Percentiles rank a stretch among this genome's conserved stretches.
These are phyloP conservation scores for Citrullus mucosospermus DNA, from an alignment of 306 rosid species.

Conservation along the genomic window DNA sequence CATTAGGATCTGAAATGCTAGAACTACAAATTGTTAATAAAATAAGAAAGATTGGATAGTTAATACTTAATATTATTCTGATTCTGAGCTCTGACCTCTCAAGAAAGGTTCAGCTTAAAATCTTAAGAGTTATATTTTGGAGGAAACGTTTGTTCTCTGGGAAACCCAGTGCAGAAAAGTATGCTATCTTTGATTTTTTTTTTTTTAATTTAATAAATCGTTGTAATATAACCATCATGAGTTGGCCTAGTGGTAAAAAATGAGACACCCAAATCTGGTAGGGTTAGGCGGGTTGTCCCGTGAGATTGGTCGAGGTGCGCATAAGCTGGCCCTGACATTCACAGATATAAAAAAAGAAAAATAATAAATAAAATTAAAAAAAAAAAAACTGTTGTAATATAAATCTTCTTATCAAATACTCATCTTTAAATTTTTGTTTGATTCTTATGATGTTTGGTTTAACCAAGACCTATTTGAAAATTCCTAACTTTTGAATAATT, in stretches of 20 bases:
- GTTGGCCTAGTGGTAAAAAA: no score
- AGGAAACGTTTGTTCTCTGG: background rate
- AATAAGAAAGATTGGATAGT: background rate
- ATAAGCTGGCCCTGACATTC: no score
- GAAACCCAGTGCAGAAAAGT: background rate
- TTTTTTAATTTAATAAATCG: background rate
- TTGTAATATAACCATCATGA: no score
- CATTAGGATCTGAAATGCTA: background rate
- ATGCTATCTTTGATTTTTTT: background rate
- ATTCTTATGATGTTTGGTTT: background rate
- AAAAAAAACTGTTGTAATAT: background rate
- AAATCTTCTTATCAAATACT: background rate
- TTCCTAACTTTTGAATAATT: background rate
- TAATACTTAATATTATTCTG: background rate
- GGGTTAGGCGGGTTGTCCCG: no score
- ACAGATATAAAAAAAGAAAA: no score
- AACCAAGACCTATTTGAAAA: background rate
- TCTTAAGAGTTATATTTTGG: background rate
- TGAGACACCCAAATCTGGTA: no score
- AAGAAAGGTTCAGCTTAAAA: background rate
- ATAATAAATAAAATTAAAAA: no score
- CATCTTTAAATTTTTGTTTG: background rate
- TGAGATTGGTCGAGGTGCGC: no score
- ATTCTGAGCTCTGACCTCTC: background rate
- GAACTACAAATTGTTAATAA: background rate